Conservation (phyloP, 129 eudicot genomes). For the Tanacetum coccineum region DNA sequence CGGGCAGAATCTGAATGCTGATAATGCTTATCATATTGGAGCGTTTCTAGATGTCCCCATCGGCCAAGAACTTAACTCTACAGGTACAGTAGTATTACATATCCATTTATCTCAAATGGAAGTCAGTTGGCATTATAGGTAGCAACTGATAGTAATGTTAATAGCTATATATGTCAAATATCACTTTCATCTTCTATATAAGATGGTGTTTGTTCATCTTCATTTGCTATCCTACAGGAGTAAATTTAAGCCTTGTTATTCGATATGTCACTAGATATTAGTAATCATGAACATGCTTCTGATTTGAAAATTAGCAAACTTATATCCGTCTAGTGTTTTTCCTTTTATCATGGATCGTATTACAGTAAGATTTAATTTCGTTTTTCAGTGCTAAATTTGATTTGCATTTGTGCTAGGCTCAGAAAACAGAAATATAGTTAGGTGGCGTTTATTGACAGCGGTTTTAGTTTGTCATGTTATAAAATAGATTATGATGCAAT, state of each 20-base stretch:
- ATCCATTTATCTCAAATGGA: not conserved
- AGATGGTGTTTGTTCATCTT: too few relatives aligned
- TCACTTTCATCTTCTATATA: too few relatives aligned
- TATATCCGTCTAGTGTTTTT: not conserved
- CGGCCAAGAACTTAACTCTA: conserved; percentile 70
- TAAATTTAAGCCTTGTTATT: conserved; percentile 6
- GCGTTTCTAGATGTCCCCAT: conserved; percentile 89
- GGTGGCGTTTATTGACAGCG: too few relatives aligned
- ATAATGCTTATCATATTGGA: conserved; percentile 64
- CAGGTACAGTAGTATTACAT: conserved; percentile 50
- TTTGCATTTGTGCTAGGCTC: too few relatives aligned
- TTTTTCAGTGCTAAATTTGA: too few relatives aligned
- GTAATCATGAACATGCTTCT: conserved; percentile 9
- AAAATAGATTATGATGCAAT: too few relatives aligned
- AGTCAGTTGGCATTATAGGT: not conserved
- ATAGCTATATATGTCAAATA: too few relatives aligned
- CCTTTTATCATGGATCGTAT: too few relatives aligned
- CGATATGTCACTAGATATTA: not conserved
- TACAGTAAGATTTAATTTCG: too few relatives aligned
- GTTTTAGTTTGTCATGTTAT: too few relatives aligned
- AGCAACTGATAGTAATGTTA: conserved; percentile 1
- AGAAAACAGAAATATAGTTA: too few relatives aligned
- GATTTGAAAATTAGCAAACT: conserved; percentile 13
- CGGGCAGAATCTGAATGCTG: conserved; percentile 53
- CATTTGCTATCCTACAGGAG: conserved; percentile 3